Percentiles rank a stretch among this genome's conserved stretches.
These are phyloP conservation scores for Brassica juncea DNA, from an alignment of 345 rosid genomes.

Conservation along the genomic window DNA sequence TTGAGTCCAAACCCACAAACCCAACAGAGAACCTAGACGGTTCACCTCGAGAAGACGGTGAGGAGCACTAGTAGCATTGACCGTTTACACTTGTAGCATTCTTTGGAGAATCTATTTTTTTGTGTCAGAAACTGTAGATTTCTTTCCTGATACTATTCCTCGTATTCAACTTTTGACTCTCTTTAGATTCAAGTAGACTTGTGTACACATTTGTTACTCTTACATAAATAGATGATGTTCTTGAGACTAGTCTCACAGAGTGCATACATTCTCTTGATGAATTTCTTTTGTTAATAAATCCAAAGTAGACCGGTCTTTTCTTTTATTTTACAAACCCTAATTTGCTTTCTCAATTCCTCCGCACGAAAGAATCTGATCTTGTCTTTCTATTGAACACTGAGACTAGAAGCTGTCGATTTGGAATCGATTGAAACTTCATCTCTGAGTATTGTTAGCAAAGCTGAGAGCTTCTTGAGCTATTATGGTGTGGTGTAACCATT, in stretches of 20 bases:
- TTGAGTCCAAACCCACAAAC: constrained; percentile 35
- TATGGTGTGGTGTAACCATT: neutral
- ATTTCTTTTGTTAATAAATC: neutral
- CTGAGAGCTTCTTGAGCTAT: neutral
- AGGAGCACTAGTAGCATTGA: constrained; percentile 20
- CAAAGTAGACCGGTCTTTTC: neutral
- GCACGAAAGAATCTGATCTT: neutral
- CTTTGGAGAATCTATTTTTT: constrained; percentile 26
- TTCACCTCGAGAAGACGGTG: constrained; percentile 31
- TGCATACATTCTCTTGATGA: constrained; percentile 48
- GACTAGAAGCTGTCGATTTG: neutral
- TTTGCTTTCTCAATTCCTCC: neutral
- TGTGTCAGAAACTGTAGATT: constrained; percentile 27
- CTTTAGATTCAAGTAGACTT: constrained; percentile 14
- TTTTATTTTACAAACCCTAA: neutral
- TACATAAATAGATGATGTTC: constrained; percentile 11
- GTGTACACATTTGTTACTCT: constrained; percentile 25
- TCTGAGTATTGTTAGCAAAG: neutral
- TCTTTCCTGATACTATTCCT: neutral
- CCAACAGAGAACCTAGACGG: constrained; percentile 40
- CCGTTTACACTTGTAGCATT: constrained; percentile 11
- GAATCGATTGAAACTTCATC: neutral
- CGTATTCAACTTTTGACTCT: constrained; percentile 17
- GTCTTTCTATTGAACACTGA: neutral
- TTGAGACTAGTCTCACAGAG: constrained; percentile 35